Evolutionary conservation across 352 stramenopile genomes (phyloP), one percentile per base, ranked within the genome.

Genomic region (Peronospora farinosa): DNA sequence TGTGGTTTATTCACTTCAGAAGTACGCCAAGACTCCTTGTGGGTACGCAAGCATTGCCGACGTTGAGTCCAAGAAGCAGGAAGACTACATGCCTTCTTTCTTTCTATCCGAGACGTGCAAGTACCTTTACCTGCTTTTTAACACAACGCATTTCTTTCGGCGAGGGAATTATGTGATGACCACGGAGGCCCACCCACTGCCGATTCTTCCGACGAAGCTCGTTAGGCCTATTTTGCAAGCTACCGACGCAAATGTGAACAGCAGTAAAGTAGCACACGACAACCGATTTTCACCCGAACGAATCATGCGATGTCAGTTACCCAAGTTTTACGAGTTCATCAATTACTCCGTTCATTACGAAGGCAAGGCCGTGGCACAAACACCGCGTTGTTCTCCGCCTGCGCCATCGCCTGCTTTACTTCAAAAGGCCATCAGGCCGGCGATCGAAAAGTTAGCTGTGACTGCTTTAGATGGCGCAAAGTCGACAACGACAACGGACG

Each of bases 91-190:
- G 97, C 95, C 96, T 38, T 98, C 87, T 5, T 99, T 98, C 60
- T 99, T 99, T 60, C 76, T 99, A 0, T 97, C 89, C 9, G 97
- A 99, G 72, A 99, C 97, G 10, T 86, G 97, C 64, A 99, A 99
- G 67, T 99, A 99, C 67, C 73, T 99, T 2, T 99, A 97, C 68
- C 56, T 99, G 41, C 88, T 98, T 4, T 99, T 90, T 45, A 84
- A 89, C 58, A 84, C 69, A 36, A 88, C 89, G 17, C 94, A 98
- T 43, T 91, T 96, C 50, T 67, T 97, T 23, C 75, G 84, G 28
- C 55, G 87, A 8, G 69, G 84, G 16, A 78, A 89, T 30, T 98
- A 96, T 71, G 79, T 98, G 17, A 97, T 98, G 63, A 98, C 94
- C 23, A 98, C 96, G 0, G 96, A 98, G 59, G 96, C 93, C 4